These are phyloP conservation scores for Raddia guianensis DNA, from an alignment of 176 grass and related monocot species.

Conservation along the genomic window DNA sequence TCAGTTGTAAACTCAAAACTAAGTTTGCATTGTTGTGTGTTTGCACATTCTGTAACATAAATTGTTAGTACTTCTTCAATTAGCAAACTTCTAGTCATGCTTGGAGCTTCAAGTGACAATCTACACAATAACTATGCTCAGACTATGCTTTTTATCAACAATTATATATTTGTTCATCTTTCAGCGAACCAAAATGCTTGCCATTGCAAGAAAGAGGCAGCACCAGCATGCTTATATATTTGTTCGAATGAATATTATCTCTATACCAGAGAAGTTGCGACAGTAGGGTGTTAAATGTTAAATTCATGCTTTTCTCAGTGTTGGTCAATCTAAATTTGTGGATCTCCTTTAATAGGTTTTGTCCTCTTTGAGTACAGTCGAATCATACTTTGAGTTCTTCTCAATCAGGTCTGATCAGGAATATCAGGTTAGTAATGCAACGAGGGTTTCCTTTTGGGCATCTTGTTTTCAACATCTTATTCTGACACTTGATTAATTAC, in stretches of 20 bases:
- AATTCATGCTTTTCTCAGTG: conserved; percentile 22
- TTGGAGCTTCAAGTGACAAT: neutral
- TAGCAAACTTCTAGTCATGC: conserved; percentile 7
- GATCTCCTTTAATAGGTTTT: conserved; percentile 60
- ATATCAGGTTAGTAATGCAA: conserved; percentile 60
- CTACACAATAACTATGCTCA: conserved; percentile 11
- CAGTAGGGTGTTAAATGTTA: conserved; percentile 31
- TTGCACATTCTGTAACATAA: conserved; percentile 15
- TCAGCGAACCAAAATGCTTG: conserved; percentile 31
- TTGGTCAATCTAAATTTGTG: conserved; percentile 32
- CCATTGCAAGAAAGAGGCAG: conserved; percentile 24
- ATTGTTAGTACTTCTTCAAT: conserved; percentile 21
- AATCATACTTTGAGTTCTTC: conserved; percentile 90
- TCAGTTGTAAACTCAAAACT: conserved; percentile 22
- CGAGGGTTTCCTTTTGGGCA: conserved; percentile 27
- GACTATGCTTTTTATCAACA: neutral
- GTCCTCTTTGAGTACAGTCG: conserved; percentile 77
- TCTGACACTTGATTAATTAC: conserved; percentile 46
- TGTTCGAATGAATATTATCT: conserved; percentile 26
- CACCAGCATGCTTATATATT: conserved; percentile 30
- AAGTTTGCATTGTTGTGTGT: conserved; percentile 21
- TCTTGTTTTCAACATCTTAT: conserved; percentile 38
- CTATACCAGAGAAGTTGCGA: conserved; percentile 19
- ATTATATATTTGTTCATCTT: conserved; percentile 16
- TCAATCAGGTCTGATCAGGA: conserved; percentile 66